Percentiles rank a stretch among this genome's conserved stretches.
Evolutionary conservation across 176 grass and related monocot genomes (phyloP).

Genomic region (Thalia dealbata): DNA sequence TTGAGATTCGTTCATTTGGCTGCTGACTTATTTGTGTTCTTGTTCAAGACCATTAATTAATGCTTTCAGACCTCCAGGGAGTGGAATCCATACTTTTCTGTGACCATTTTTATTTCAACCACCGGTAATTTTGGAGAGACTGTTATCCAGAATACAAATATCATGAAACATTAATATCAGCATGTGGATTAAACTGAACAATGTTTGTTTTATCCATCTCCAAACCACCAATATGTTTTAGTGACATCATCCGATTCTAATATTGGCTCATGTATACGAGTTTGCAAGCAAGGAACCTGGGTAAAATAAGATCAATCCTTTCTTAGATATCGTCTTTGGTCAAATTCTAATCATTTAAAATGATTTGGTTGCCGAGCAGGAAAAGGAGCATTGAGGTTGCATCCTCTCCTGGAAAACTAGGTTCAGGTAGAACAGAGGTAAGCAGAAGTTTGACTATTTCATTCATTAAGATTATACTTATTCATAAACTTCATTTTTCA

Average conservation of each 20-base stretch:
- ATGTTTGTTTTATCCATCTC: too few species aligned
- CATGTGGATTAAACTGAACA: not conserved
- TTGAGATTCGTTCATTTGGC: not conserved
- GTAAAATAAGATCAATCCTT: not conserved
- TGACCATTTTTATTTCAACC: too few species aligned
- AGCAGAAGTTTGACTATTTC: not conserved
- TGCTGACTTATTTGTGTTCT: not conserved
- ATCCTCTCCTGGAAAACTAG: conserved; percentile 14
- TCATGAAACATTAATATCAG: too few species aligned
- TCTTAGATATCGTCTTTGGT: not conserved
- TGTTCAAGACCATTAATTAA: not conserved
- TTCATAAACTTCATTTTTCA: conserved; percentile 2
- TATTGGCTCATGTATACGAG: too few species aligned
- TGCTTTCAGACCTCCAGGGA: not conserved
- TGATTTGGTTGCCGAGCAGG: not conserved
- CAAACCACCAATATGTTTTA: too few species aligned
- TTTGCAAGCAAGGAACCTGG: too few species aligned
- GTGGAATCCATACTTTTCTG: not conserved
- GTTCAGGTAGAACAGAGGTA: conserved; percentile 20
- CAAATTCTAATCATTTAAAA: not conserved
- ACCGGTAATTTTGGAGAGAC: too few species aligned
- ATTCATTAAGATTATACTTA: not conserved
- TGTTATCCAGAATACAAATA: too few species aligned
- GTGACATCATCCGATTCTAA: too few species aligned
- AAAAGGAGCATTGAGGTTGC: conserved; percentile 12